Base-by-base conservation (phyloP, 768 basidiomycete genomes). In the Butyriboletus loyo region DNA sequence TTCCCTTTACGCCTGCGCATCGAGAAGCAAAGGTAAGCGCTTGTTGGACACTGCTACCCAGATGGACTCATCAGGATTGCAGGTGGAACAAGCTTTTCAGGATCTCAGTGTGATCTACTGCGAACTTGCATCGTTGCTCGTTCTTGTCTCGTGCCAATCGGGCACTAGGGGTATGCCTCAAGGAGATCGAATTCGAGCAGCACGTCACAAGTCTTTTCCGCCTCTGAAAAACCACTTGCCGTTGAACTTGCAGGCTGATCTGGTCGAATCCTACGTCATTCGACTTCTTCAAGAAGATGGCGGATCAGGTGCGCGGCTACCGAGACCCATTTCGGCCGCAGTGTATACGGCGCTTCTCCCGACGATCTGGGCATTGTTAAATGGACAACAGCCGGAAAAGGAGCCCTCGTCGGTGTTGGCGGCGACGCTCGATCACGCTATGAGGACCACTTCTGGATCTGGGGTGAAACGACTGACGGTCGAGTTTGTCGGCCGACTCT, bases 91-190 rank as follows among this genome's bases (percentile, higher is more conserved):
- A 65, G 72, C 75, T 8, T 79, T 85, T 50, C 83, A 91, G 63
- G 78, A 84, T 54, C 76, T 92, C 48, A 90, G 87, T 62, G 72
- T 93, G 48, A 79, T 82, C 39, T 92, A 85, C 67, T 91, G 89
- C 69, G 86, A 91, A 66, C 75, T 94, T 10, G 78, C 77, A 7
- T 87, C 89, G 2, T 72, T 89, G 22, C 71, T 86, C 21, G 70
- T 80, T 31, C 75, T 86, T 52, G 67, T 65, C 42, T 64, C 62
- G 9, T 48, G 47, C 25, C 62, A 49, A 53, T 52, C 57, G 51
- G 43, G 42, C 34, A 44, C 55, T 27, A 48, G 48, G 49, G 32
- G 41, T 14, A 25, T 34, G 13, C 43, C 43, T 40, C 56, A 45
- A 36, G 49, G 46, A 45, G 54, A 57, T 46, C 57, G 41, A 17